A percentile compares a stretch with the other conserved stretches of the same genome.
Conservation (phyloP, 495 filamentous ascomycete genomes). For the Hypoxylon intermedium region DNA sequence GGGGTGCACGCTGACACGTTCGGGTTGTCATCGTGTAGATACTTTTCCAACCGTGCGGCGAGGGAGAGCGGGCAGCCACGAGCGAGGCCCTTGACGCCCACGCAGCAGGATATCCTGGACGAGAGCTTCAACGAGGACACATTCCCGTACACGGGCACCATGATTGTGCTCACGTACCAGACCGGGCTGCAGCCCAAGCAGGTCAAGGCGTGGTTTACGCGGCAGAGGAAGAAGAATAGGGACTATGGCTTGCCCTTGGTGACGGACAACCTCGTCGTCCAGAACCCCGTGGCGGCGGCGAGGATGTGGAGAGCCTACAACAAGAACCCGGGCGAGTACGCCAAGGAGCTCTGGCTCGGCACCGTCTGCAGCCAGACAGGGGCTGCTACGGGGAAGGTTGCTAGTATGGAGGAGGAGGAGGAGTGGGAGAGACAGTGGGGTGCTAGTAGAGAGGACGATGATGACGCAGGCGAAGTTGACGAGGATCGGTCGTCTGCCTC, state of each 20-base stretch:
- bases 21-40: neutral
- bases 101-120: neutral
- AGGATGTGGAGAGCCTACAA: conserved; percentile 1
- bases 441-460: neutral
- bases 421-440: neutral
- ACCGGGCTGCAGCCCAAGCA: neutral
- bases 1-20: neutral
- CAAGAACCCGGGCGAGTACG: neutral
- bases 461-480: neutral
- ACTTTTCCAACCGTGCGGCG: neutral
- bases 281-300: neutral
- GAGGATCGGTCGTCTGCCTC: neutral
- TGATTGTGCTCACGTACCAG: neutral
- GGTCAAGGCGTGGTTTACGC: neutral
- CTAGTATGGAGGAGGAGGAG: neutral
- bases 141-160: neutral
- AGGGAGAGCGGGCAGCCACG: neutral
- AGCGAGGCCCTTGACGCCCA: neutral
- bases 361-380: neutral
- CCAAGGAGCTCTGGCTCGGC: neutral
- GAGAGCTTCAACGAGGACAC: neutral
- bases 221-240: neutral
- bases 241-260: neutral
- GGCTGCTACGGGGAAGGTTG: neutral
- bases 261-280: neutral